phyloP scores from a whole-genome alignment of 225 moss, liverwort and hornwort genomes.

The Climacium dendroides region DNA sequence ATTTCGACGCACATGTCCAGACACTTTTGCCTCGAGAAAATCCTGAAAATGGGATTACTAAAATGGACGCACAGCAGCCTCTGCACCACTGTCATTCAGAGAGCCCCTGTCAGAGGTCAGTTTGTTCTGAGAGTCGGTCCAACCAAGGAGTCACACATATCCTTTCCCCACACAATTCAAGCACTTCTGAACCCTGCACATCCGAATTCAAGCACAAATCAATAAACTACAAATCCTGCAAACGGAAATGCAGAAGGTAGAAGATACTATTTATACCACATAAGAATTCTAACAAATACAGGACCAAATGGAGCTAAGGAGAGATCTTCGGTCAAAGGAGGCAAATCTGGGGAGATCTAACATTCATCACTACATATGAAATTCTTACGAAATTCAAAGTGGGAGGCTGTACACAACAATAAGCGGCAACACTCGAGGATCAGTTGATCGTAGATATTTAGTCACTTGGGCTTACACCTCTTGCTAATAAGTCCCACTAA shows the following conservation, averaged over 20 bases:
- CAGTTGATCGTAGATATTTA: neutral
- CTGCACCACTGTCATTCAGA: neutral
- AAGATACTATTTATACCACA: neutral
- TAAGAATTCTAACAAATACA: neutral
- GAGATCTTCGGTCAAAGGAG: neutral
- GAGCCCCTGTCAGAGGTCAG: neutral
- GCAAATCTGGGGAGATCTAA: neutral
- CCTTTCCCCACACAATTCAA: slow-evolving; percentile 82
- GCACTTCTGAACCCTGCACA: slow-evolving; percentile 88
- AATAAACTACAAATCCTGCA: neutral
- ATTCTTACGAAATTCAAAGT: neutral
- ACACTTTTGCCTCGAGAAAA: neutral
- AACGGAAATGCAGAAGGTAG: neutral
- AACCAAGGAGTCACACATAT: slow-evolving; percentile 31
- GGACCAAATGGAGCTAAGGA: neutral
- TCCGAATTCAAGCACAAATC: neutral
- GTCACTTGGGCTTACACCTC: neutral
- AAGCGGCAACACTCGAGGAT: neutral
- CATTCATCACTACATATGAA: neutral
- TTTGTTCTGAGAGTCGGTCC: neutral
- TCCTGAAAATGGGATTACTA: neutral
- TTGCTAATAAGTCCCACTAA: neutral
- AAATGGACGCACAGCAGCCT: neutral
- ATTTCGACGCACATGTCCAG: neutral
- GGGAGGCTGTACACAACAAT: neutral